Base-by-base conservation (phyloP, 148 eudicot genomes). In the Suaeda aralocaspica region DNA sequence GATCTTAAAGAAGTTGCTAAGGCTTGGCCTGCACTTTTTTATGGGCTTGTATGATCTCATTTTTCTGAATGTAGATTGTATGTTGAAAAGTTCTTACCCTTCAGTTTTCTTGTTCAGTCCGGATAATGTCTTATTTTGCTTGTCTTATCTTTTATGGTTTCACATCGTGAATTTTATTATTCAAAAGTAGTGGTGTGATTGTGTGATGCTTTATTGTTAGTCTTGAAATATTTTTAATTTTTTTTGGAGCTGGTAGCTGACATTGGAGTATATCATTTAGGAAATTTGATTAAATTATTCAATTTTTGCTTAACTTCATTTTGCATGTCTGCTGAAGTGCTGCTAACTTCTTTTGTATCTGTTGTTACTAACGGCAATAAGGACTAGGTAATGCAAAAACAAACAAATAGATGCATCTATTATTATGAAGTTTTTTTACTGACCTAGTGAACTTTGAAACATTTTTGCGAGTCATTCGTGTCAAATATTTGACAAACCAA, bases 41-140 rank as follows among this genome's bases (percentile, higher is more conserved):
- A 74, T 78, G 84, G 84, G 72, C 84, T 82, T 78, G 84, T 78
- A 82, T 82, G 82, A 75, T 64, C 74, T 68, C 68, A 74, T 71
- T 51, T 78, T 68, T 81, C 67, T 70, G 56, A 67, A 45, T 34
- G 42, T 58, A 69, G 74, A 22, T 67, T 71, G 83, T 76, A 71
- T 81, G 76, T 74, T 77, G 75, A 46, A 71, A n/a, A 66, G 68
- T 70, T 71, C 63, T 52, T 77, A 77, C 67, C 44, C 66, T 49
- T 67, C 36, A 34, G 50, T 11, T 58, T 31, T 58, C 12, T 71
- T 58, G 28, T 24, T 10, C 59, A 15, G 33, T 59, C 21, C 9
- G 34, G 10, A 57, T 34, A 24, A 41, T 41, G 67, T 53, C 34
- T 46, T 44, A 59, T 42, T 39, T 57, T 34, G 46, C 45, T n/a